These are phyloP conservation scores for Gloeopeniophorella convolvens DNA, from an alignment of 768 basidiomycete species.

Conservation along the genomic window DNA sequence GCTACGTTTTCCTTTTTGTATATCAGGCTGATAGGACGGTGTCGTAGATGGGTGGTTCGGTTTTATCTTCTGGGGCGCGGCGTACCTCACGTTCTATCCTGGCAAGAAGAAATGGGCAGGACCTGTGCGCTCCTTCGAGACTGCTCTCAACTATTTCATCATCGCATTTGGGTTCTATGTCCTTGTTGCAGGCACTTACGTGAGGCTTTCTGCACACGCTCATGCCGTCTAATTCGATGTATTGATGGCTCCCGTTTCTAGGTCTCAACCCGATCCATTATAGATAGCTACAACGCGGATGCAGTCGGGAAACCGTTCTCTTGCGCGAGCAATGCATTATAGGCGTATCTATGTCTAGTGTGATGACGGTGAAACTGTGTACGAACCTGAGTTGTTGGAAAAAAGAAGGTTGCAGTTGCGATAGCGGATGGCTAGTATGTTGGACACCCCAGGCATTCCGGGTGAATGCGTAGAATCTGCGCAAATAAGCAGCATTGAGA, in stretches of 20 bases:
- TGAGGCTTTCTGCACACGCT: constrained; percentile 21
- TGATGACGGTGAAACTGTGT: too few relatives aligned
- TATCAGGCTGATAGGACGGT: too few relatives aligned
- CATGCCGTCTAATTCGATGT: background rate
- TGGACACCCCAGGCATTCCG: too few relatives aligned
- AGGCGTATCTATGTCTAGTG: too few relatives aligned
- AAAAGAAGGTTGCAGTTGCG: too few relatives aligned
- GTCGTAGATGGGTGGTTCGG: constrained; percentile 33
- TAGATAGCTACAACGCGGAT: constrained; percentile 1
- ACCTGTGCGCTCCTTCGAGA: constrained; percentile 28
- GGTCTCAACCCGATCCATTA: background rate
- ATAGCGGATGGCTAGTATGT: too few relatives aligned
- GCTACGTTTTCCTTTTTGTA: too few relatives aligned
- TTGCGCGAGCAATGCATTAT: constrained; percentile 1
- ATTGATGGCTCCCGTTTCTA: background rate
- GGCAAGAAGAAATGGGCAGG: constrained; percentile 32
- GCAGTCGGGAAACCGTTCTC: background rate
- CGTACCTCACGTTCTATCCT: constrained; percentile 35
- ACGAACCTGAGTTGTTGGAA: too few relatives aligned
- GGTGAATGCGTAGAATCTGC: too few relatives aligned
- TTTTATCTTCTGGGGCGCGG: constrained; percentile 42
- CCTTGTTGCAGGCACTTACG: constrained; percentile 36
- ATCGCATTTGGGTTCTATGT: constrained; percentile 35
- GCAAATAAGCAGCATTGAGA: too few relatives aligned
- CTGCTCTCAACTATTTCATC: constrained; percentile 33